Evolutionary conservation across 2,329 filamentous ascomycete genomes (phyloP).

Genomic region (Chaetomium sp.): DNA sequence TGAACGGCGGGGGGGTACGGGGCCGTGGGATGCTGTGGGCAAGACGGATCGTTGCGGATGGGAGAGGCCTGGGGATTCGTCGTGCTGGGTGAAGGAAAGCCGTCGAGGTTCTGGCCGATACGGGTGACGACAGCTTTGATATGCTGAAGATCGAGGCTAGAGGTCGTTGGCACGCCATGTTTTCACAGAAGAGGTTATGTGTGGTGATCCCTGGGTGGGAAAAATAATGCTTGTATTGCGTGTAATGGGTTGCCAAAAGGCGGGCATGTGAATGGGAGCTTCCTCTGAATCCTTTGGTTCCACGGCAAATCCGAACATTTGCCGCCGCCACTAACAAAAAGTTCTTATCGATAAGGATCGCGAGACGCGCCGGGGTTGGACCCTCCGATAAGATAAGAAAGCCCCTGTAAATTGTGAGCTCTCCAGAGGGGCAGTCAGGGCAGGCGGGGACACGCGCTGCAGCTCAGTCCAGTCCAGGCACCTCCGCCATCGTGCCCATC

Average conservation of each 20-base stretch:
- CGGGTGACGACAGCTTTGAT: neutral
- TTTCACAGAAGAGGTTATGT: too few species aligned
- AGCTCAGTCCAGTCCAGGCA: neutral
- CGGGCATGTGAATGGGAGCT: too few species aligned
- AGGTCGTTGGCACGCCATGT: too few species aligned
- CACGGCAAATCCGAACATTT: neutral
- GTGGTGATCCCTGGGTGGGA: too few species aligned
- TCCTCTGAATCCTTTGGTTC: neutral
- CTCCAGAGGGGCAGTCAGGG: slow-evolving; percentile 1
- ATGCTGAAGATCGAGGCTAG: too few species aligned
- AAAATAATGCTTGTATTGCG: too few species aligned
- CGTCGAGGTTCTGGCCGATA: neutral
- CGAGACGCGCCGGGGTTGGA: neutral
- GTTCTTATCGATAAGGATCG: slow-evolving; percentile 12
- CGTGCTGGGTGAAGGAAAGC: neutral
- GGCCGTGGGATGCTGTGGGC: slow-evolving; percentile 29
- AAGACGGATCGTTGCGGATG: slow-evolving; percentile 15
- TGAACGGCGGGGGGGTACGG: slow-evolving; percentile 28
- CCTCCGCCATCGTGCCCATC: too few species aligned
- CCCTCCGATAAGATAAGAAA: too few species aligned
- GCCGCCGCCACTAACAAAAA: neutral
- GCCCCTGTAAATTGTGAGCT: too few species aligned
- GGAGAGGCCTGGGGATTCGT: neutral
- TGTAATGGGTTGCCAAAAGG: too few species aligned
- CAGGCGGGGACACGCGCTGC: neutral